phyloP scores from a whole-genome alignment of 306 rosid genomes.

The Adenanthera pavonina region DNA sequence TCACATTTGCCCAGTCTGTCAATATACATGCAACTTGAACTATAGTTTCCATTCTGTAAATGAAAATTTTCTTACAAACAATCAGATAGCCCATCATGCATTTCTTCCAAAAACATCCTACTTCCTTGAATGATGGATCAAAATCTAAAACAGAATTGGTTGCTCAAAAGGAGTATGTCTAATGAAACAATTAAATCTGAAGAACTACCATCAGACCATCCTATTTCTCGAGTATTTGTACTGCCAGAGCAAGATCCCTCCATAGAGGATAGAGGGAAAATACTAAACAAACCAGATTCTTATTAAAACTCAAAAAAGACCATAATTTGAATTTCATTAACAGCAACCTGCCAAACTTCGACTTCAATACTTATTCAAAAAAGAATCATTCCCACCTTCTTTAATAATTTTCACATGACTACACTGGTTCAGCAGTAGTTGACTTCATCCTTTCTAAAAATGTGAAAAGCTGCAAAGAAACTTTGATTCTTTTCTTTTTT shows the following conservation, averaged over 20 bases:
- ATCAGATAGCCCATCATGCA: background rate
- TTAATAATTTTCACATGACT: background rate
- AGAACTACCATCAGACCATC: background rate
- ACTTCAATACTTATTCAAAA: background rate
- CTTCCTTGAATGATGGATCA: background rate
- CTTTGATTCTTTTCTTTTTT: background rate
- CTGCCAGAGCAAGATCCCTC: background rate
- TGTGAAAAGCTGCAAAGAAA: background rate
- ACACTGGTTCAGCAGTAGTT: background rate
- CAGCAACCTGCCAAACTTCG: background rate
- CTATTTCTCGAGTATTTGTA: background rate
- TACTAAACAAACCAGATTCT: background rate
- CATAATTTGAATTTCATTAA: background rate
- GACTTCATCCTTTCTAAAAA: background rate
- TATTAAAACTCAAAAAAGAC: background rate
- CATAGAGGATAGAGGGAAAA: background rate
- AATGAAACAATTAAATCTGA: background rate
- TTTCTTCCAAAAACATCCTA: background rate
- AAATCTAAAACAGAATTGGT: background rate
- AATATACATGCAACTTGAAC: background rate
- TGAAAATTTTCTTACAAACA: background rate
- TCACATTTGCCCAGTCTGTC: background rate
- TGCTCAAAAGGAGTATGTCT: background rate
- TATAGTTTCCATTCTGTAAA: background rate
- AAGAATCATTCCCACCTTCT: background rate